Base-by-base conservation (phyloP, 2,329 filamentous ascomycete genomes). In the Penicillium fuscoglaucum region DNA sequence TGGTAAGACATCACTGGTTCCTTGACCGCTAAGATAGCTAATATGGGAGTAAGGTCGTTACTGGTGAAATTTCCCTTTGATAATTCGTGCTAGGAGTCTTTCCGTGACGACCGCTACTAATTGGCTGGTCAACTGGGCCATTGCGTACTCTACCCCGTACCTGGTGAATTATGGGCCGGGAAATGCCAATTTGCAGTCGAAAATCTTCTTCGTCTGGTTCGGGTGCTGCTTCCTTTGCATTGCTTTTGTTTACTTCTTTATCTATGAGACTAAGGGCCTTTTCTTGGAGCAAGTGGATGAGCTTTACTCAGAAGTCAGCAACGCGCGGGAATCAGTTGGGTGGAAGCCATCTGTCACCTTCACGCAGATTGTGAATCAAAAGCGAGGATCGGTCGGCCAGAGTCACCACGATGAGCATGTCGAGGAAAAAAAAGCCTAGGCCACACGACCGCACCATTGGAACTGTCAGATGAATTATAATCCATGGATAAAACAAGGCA, bases 191-290 rank as follows among this genome's bases (percentile, higher is more conserved):
- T 74, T 83, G 53, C 84, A 85, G 13, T 80, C 87, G 35, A 89
- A 87, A 65, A 86, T 93, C 44, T 93, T 93, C 78, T 93, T 91
- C 73, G 82, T 92, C 33, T 93, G 90, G 90, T 90, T 88, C 17
- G 83, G 87, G 5, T 90, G 90, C 66, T 91, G 89, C 72, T 82
- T 89, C 52, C 66, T 89, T 17, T 86, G 85, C 50, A 83, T 78
- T 62, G 54, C 69, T 17, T 77, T 76, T 49, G 70, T 75, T 15
- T 89, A 84, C 71, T 87, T 88, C 73, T 84, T 86, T 76, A 86
- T 96, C 69, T 93, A 93, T 71, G 91, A 93, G 79, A 96, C 91
- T 59, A 96, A 95, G 81, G 90, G 89, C 12, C 82, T 92, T 15
- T 86, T 84, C 0, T 83, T 95, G 29, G 91, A 96, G 75, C 84